These are phyloP conservation scores for Microdochium bolleyi DNA, from an alignment of 2,329 filamentous ascomycete species.

Conservation along the genomic window DNA sequence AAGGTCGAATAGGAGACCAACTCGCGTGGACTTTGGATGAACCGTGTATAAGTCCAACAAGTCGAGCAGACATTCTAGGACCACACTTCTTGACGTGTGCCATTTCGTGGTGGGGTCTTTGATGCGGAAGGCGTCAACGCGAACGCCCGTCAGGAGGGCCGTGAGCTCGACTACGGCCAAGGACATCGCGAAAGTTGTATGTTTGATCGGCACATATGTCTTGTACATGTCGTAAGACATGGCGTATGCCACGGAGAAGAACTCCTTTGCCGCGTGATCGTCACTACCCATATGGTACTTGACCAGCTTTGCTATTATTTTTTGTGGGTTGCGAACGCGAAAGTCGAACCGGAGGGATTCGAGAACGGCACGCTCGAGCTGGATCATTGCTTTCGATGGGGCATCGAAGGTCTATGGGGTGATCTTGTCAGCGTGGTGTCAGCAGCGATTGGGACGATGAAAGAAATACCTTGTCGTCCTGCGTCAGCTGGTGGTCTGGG, in stretches of 20 bases:
- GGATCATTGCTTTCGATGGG: slow-evolving; percentile 73
- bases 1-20: slow-evolving; percentile 65
- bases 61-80: slow-evolving; percentile 78
- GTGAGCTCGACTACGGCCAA: slow-evolving; percentile 77
- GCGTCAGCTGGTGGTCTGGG: slow-evolving; percentile 57
- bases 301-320: slow-evolving; percentile 72
- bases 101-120: slow-evolving; percentile 37
- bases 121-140: slow-evolving; percentile 39
- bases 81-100: slow-evolving; percentile 36
- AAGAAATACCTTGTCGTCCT: slow-evolving; percentile 68
- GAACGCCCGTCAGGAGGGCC: slow-evolving; percentile 54
- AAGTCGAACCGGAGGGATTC: slow-evolving; percentile 94
- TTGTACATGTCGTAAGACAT: slow-evolving; percentile 87
- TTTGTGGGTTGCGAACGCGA: slow-evolving; percentile 79
- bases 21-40: slow-evolving; percentile 63
- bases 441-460: neutral
- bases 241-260: slow-evolving; percentile 65
- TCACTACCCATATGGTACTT: slow-evolving; percentile 40
- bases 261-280: slow-evolving; percentile 39
- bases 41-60: slow-evolving; percentile 89
- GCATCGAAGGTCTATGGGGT: slow-evolving; percentile 65
- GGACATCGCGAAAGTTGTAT: slow-evolving; percentile 77
- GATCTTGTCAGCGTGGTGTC: slow-evolving; percentile 3
- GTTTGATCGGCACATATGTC: slow-evolving; percentile 87
- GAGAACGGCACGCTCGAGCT: slow-evolving; percentile 84